These are phyloP conservation scores for Sporothrix variecibatus DNA, from an alignment of 2,329 filamentous ascomycete species.

Conservation along the genomic window DNA sequence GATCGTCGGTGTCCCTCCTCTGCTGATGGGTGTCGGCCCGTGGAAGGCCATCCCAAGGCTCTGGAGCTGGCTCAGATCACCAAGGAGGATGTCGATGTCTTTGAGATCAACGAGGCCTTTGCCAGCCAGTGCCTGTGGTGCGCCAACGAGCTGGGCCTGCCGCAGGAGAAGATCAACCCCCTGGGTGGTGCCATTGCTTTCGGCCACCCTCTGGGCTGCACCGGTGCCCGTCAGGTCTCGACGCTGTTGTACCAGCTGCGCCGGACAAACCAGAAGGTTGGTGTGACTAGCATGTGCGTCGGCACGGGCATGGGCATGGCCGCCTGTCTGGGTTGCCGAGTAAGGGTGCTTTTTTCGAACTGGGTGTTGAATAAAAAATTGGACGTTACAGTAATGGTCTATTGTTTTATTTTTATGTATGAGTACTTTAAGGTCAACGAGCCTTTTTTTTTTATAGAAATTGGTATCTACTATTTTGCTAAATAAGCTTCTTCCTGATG, in stretches of 20 bases:
- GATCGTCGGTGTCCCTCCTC: constrained; percentile 83
- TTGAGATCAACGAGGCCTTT: constrained; percentile 99
- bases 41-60: constrained; percentile 95
- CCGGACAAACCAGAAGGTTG: constrained; percentile 80
- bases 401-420: constrained; percentile 6
- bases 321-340: constrained; percentile 92
- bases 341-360: constrained; percentile 46
- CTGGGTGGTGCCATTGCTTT: constrained; percentile 97
- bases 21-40: constrained; percentile 94
- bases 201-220: constrained; percentile 92
- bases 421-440: constrained; percentile 7
- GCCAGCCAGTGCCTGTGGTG: constrained; percentile 94
- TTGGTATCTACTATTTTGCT: neutral
- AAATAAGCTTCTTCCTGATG: too few relatives aligned
- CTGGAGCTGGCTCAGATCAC: constrained; percentile 83
- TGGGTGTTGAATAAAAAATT: neutral
- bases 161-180: constrained; percentile 87
- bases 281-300: constrained; percentile 93
- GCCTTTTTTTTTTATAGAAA: neutral
- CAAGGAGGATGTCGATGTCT: constrained; percentile 93
- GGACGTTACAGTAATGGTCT: neutral
- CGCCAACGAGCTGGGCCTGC: constrained; percentile 81
- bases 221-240: constrained; percentile 88
- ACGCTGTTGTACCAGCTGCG: constrained; percentile 88
- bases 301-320: constrained; percentile 99